Evolutionary conservation across 805 yeast genomes (phyloP).

Genomic region (Lipomyces orientalis): DNA sequence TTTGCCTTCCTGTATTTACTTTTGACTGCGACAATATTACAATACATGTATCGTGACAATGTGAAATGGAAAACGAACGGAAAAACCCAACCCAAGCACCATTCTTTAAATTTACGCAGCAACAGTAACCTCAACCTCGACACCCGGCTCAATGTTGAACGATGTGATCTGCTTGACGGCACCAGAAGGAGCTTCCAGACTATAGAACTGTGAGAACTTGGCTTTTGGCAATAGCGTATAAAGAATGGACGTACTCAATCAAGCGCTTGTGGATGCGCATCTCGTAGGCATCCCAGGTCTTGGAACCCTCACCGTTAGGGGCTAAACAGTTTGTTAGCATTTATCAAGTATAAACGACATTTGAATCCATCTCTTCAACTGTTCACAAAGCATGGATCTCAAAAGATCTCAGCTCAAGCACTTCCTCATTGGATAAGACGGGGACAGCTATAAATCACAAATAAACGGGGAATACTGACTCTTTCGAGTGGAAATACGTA

Average conservation of each 20-base stretch:
- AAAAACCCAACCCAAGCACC: constrained; percentile 5
- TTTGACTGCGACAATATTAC: constrained; percentile 10
- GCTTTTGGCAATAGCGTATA: background rate
- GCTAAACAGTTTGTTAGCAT: constrained; percentile 45
- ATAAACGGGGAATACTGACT: constrained; percentile 40
- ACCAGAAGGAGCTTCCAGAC: constrained; percentile 92
- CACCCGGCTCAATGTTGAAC: constrained; percentile 99
- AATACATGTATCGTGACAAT: constrained; percentile 10
- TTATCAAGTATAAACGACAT: background rate
- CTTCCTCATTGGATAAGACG: background rate
- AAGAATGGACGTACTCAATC: constrained; percentile 59
- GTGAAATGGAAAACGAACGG: constrained; percentile 4
- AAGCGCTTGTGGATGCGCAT: constrained; percentile 99
- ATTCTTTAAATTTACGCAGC: constrained; percentile 34
- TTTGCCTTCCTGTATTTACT: constrained; percentile 8
- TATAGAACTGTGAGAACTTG: constrained; percentile 4
- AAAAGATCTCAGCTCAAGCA: background rate
- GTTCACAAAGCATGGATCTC: background rate
- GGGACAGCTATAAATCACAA: background rate
- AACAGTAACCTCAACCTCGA: constrained; percentile 65
- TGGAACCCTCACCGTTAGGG: constrained; percentile 99
- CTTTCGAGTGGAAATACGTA: constrained; percentile 99
- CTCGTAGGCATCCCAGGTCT: constrained; percentile 99
- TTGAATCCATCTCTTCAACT: background rate
- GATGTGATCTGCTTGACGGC: constrained; percentile 95